phyloP scores from a whole-genome alignment of 345 rosid genomes.

The Physaria fendleri region DNA sequence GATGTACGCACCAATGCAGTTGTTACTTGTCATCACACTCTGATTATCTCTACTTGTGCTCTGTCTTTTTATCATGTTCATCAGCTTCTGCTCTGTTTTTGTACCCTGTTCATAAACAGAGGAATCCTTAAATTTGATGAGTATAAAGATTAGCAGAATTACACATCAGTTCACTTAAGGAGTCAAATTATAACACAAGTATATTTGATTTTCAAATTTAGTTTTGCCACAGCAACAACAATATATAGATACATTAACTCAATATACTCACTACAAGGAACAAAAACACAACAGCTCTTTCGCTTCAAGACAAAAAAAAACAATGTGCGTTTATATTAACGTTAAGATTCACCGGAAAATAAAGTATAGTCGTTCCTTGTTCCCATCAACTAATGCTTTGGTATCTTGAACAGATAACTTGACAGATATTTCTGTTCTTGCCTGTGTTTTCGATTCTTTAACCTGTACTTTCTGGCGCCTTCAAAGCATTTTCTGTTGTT shows the following conservation, averaged over 20 bases:
- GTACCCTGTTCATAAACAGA: not conserved
- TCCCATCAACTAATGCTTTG: not conserved
- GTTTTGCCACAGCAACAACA: not conserved
- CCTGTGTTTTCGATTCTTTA: not conserved
- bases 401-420: not conserved
- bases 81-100: not conserved
- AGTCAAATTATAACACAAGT: not conserved
- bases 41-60: too few species aligned
- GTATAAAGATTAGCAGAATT: not conserved
- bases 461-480: constrained; percentile 15
- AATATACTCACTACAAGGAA: not conserved
- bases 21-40: too few species aligned
- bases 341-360: not conserved
- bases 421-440: not conserved
- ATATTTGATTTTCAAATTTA: not conserved
- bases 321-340: not conserved
- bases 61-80: too few species aligned
- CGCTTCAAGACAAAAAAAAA: constrained; percentile 8
- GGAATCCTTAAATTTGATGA: not conserved
- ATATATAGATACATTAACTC: not conserved
- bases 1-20: too few species aligned
- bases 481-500: constrained; percentile 33
- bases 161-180: not conserved
- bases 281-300: not conserved
- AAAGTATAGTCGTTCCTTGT: not conserved